Evolutionary conservation across 768 basidiomycete species (phyloP), one percentile per base, ranked within the genome.

Genomic region (Suillus tomentosus): DNA sequence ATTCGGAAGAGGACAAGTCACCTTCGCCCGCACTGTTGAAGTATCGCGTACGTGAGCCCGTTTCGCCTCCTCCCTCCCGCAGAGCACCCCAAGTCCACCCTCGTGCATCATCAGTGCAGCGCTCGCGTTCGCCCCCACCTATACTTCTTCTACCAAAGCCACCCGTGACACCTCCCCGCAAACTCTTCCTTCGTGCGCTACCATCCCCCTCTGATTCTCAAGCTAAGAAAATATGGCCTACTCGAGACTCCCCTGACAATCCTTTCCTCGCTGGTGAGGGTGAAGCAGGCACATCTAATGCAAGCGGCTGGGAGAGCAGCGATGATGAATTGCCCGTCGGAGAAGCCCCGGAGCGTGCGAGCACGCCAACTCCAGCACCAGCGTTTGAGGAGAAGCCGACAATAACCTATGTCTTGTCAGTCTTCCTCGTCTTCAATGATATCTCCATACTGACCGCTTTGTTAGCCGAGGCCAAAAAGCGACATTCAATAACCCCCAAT

Each of bases 401-500:
- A 3, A 77, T 91, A 60, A 85, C 85, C 34, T 89, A 88, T 70
- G 90, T 92, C 55, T 91, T 91, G 90, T 91, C 74, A 70, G 89
- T 84, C 4, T 43, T 43, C 45, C 13, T 24, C 37, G 53, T 56
- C 57, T 14, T 58, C 37, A 27, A 2, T 1, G 43, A 17, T 11
- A 17, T 24, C 9, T 24, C 5, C 61, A 11, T 39, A 22, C 60
- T 68, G 50, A 69, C 47, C 34, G 15, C 50, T 60, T 48, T 63
- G 61, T n/a, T 58, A 91, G 90, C 80, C 90, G 90, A 47, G 90
- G 90, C 56, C 84, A 85, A 43, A 85, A 85, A 58, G 81, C 85
- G 24, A 78, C 77, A 7, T 86, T 87, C 70, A 82, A 82, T 8
- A 92, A 91, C 65, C 90, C 89, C 0, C 76, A 86, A 37, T 89